These are phyloP conservation scores for Thermochaetoides thermophila DNA, from an alignment of 495 filamentous ascomycete genomes.

Conservation along the genomic window DNA sequence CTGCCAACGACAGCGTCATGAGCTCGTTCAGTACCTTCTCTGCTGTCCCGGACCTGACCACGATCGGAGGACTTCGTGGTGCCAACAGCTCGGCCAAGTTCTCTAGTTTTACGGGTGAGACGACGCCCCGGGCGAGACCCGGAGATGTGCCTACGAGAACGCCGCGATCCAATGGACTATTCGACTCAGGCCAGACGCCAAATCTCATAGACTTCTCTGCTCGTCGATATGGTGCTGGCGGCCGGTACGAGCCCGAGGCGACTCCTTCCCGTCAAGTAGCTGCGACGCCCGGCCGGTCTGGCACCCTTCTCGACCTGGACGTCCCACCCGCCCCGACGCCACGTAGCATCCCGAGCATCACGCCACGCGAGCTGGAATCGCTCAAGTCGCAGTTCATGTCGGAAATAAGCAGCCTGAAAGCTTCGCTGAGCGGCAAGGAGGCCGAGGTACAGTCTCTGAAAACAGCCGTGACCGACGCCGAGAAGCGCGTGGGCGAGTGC, in stretches of 20 bases:
- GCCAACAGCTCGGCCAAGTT: conserved; percentile 37
- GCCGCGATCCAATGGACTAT: conserved; percentile 28
- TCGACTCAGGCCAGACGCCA: conserved; percentile 38
- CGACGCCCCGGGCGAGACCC: conserved; percentile 13
- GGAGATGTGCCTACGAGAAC: conserved; percentile 41
- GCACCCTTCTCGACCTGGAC: conserved; percentile 79
- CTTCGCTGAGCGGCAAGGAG: conserved; percentile 77
- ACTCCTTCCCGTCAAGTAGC: conserved; percentile 16
- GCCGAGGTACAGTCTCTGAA: conserved; percentile 77
- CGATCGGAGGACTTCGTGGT: conserved; percentile 52
- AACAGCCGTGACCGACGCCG: conserved; percentile 71
- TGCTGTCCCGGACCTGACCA: conserved; percentile 76
- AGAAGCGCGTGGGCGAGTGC: conserved; percentile 77
- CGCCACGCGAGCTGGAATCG: conserved; percentile 79
- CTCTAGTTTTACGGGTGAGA: conserved; percentile 14
- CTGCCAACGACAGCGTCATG: conserved; percentile 52
- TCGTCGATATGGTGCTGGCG: conserved; percentile 38
- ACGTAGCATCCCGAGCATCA: conserved; percentile 77
- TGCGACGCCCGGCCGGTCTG: conserved; percentile 23
- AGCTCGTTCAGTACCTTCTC: conserved; percentile 74
- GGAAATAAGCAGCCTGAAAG: conserved; percentile 79
- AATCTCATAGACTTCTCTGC: conserved; percentile 83
- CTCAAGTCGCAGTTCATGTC: conserved; percentile 80
- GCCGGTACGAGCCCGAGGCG: conserved; percentile 15
- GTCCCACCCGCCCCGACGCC: conserved; percentile 81